These are phyloP conservation scores for Leptodermis oblonga DNA, from an alignment of 257 asterid species.

Conservation along the genomic window DNA sequence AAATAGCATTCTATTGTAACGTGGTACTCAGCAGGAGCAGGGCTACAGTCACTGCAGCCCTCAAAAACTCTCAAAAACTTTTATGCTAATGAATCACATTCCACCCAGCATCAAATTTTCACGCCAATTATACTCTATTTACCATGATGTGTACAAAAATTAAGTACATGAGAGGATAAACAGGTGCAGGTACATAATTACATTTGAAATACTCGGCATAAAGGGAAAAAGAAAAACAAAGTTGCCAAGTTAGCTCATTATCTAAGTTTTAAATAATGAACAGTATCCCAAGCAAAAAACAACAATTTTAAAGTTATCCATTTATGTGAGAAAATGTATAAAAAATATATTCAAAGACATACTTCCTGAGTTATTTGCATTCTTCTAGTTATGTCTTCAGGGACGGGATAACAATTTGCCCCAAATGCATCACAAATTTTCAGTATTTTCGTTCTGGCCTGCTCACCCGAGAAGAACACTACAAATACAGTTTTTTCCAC, in stretches of 20 bases:
- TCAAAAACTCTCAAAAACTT: neutral
- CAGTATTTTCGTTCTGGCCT: slow-evolving; percentile 81
- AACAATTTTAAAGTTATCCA: neutral
- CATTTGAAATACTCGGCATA: neutral
- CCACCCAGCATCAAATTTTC: neutral
- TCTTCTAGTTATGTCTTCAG: slow-evolving; percentile 74
- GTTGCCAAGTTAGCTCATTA: neutral
- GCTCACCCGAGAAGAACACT: slow-evolving; percentile 99
- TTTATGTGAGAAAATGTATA: neutral
- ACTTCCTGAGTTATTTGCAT: slow-evolving; percentile 88
- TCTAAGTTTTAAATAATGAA: neutral
- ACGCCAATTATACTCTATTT: neutral
- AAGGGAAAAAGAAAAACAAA: neutral
- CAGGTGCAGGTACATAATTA: neutral
- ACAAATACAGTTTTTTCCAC: slow-evolving; percentile 90
- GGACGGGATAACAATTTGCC: slow-evolving; percentile 96
- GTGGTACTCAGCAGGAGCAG: neutral
- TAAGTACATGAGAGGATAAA: neutral
- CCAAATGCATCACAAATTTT: slow-evolving; percentile 98
- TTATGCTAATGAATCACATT: neutral
- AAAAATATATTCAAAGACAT: slow-evolving; percentile 30
- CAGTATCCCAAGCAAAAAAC: neutral
- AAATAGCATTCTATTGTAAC: neutral
- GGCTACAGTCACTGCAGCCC: neutral
- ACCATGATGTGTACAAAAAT: neutral